Evolutionary conservation across 768 basidiomycete species (phyloP).

Genomic region (Boletus eberwhitei): DNA sequence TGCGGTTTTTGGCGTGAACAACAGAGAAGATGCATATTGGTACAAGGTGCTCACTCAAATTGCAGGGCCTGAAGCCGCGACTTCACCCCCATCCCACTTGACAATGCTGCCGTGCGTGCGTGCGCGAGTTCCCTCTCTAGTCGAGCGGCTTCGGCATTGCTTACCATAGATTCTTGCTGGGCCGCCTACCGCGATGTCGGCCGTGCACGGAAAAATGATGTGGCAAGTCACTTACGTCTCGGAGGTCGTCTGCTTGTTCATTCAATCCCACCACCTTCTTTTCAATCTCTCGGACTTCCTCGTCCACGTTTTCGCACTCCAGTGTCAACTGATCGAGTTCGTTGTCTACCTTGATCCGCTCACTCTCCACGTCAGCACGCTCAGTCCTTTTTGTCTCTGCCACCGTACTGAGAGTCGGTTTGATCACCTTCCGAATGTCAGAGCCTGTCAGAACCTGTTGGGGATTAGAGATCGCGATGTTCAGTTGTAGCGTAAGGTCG

Average conservation of each 20-base stretch:
- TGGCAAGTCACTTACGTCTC: slow-evolving; percentile 56
- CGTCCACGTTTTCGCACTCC: slow-evolving; percentile 78
- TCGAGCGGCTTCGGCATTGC: slow-evolving; percentile 60
- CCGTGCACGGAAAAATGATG: background rate
- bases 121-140: slow-evolving; percentile 72
- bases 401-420: slow-evolving; percentile 69
- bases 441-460: slow-evolving; percentile 64
- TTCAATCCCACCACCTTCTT: slow-evolving; percentile 67
- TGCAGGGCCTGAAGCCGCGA: slow-evolving; percentile 72
- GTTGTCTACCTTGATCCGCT: slow-evolving; percentile 77
- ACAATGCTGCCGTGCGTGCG: slow-evolving; percentile 70
- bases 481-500: slow-evolving; percentile 78
- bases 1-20: slow-evolving; percentile 27
- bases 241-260: slow-evolving; percentile 76
- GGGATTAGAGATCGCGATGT: slow-evolving; percentile 70
- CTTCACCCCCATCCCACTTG: slow-evolving; percentile 81
- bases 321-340: slow-evolving; percentile 73
- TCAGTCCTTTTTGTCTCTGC: slow-evolving; percentile 72
- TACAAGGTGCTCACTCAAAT: slow-evolving; percentile 54
- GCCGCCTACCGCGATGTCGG: slow-evolving; percentile 50
- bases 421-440: slow-evolving; percentile 69
- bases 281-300: slow-evolving; percentile 71
- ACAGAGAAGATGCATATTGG: background rate
- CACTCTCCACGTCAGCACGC: slow-evolving; percentile 67
- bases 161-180: slow-evolving; percentile 69